Percentiles rank a stretch among this genome's conserved stretches.
Evolutionary conservation across 2,329 filamentous ascomycete species (phyloP).

Genomic region (Blastomyces gilchristii): DNA sequence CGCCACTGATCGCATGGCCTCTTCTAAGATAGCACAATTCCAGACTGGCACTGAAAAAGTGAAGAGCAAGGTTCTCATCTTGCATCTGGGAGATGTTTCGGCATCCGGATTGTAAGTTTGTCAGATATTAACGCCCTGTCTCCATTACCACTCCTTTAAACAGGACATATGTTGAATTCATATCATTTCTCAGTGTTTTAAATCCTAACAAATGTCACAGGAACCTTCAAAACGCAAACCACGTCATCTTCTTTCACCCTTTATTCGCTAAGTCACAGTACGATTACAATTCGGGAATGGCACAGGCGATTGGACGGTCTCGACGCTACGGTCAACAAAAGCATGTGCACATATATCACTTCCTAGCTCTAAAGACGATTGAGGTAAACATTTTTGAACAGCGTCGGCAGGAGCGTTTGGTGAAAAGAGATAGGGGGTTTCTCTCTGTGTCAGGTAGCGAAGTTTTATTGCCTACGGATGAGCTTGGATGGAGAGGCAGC

Average conservation of each 20-base stretch:
- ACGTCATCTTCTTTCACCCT: conserved; percentile 54
- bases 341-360: conserved; percentile 48
- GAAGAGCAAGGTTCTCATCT: conserved; percentile 43
- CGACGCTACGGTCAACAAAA: conserved; percentile 49
- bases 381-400: conserved; percentile 38
- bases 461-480: conserved; percentile 15
- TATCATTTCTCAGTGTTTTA: neutral
- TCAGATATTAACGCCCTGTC: neutral
- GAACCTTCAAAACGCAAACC: conserved; percentile 54
- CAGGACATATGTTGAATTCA: neutral
- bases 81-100: conserved; percentile 47
- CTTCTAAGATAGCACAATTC: conserved; percentile 33
- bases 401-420: conserved; percentile 23
- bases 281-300: conserved; percentile 49
- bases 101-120: conserved; percentile 50
- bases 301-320: conserved; percentile 53
- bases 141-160: neutral
- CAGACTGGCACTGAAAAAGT: conserved; percentile 28
- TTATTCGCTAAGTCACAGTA: conserved; percentile 42
- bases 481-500: conserved; percentile 21
- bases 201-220: conserved; percentile 24
- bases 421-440: conserved; percentile 20
- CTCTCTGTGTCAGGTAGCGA: conserved; percentile 17
- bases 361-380: conserved; percentile 35
- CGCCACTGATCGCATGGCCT: conserved; percentile 21